phyloP scores from a whole-genome alignment of 371 early-diverging fungal species.

The Globomyces sp. region DNA sequence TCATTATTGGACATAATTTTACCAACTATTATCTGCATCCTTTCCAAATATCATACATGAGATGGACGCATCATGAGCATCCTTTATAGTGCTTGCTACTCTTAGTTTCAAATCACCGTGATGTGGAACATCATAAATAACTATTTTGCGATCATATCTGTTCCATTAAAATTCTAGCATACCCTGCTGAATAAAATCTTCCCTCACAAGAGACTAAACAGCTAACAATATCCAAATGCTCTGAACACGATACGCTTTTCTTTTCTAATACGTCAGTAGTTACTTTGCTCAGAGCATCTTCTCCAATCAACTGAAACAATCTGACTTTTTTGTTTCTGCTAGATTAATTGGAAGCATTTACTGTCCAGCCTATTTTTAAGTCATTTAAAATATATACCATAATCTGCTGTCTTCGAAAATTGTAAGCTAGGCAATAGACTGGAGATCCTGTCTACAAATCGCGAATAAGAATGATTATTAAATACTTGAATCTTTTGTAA shows the following conservation, averaged over 20 bases:
- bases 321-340: conserved; percentile 48
- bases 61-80: conserved; percentile 57
- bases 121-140: conserved; percentile 54
- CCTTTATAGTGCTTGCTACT: conserved; percentile 31
- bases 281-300: conserved; percentile 28
- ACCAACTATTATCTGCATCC: conserved; percentile 58
- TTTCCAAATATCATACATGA: conserved; percentile 55
- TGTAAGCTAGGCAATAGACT: conserved; percentile 50
- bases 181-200: conserved; percentile 56
- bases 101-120: conserved; percentile 47
- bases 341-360: neutral
- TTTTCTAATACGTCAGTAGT: conserved; percentile 43
- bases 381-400: conserved; percentile 19
- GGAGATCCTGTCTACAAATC: conserved; percentile 43
- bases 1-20: conserved; percentile 12
- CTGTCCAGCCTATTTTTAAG: too few species aligned
- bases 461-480: neutral
- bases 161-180: conserved; percentile 25
- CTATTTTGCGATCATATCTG: conserved; percentile 41
- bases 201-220: conserved; percentile 53
- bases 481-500: conserved; percentile 48
- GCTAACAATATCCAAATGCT: conserved; percentile 51
- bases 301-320: conserved; percentile 40
- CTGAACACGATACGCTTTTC: conserved; percentile 34
- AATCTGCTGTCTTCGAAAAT: conserved; percentile 50